Evolutionary conservation across 2,329 filamentous ascomycete genomes (phyloP), one percentile per base, ranked within the genome.

Genomic region (Pyrenophora seminiperda): DNA sequence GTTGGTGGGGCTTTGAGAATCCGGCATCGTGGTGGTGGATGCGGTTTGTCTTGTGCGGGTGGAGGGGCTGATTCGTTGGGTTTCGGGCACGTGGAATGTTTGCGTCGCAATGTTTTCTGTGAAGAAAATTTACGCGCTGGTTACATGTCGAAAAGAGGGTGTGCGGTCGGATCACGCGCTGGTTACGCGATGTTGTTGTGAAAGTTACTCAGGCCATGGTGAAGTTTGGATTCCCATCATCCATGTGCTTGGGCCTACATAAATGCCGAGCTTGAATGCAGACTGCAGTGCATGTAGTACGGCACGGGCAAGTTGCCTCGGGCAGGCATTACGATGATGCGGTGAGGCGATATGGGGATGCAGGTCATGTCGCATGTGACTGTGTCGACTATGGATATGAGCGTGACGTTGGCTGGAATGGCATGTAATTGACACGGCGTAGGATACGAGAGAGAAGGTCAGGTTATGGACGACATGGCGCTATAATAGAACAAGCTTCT

Each of bases 1-100:
- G 34, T 62, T 59, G 18, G 68, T 54, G 2, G 70, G 66, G 32
- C 59, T 68, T 48, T 68, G 63, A 3, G 65, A 65, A 39, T 54
- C 53, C 11, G 58, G 50, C 63, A 66, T 67, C 46, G 47, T 51
- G 53, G 42, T 18, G 44, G 24, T 27, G 24, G 24, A 27, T 27
- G 24, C 24, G 24, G 7, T 27, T 27, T 10, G 24, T 27, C 24
- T 27, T 27, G 24, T 13, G 24, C 24, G 24, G 24, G 7, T 27
- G 19, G 37, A 34, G 24, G 36, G 9, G 19, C 7, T 45, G 37
- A 17, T 24, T 22, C 18, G 32, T 34, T 13, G 22, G 42, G 17
- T 33, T 13, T 15, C 10, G 17, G 42, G 24, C 24, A 32, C 15
- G 42, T 37, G 17, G 13, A 27, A 34, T 34, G 40, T 18, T 34